Conservation (phyloP, 805 yeast genomes). For the Yamadazyma kitorensis region DNA sequence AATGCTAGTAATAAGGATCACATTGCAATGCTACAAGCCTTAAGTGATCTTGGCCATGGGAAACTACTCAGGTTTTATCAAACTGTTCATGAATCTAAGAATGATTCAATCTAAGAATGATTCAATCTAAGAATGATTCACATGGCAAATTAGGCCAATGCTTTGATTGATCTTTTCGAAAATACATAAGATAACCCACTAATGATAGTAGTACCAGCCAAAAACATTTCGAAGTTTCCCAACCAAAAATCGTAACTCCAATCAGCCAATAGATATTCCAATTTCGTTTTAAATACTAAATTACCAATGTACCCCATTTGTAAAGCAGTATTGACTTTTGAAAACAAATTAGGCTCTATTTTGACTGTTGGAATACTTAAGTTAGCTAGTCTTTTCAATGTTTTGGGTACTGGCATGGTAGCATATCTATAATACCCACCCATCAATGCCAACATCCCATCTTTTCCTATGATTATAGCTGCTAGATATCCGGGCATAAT, state of each 20-base stretch:
- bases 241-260: constrained; percentile 17
- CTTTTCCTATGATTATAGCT: constrained; percentile 76
- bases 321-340: constrained; percentile 85
- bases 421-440: constrained; percentile 71
- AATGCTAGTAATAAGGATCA: background rate
- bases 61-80: constrained; percentile 4
- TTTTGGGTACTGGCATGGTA: constrained; percentile 73
- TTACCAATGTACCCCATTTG: constrained; percentile 86
- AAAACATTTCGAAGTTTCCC: constrained; percentile 18
- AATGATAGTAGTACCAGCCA: constrained; percentile 59
- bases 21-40: constrained; percentile 1
- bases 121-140: too few relatives aligned
- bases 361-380: constrained; percentile 77
- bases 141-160: too few relatives aligned
- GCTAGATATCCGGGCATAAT: constrained; percentile 69
- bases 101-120: too few relatives aligned
- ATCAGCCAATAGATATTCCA: constrained; percentile 17
- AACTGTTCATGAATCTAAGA: too few relatives aligned
- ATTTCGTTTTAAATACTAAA: constrained; percentile 29
- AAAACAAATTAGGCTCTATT: constrained; percentile 81
- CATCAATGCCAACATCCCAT: constrained; percentile 64
- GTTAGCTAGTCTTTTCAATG: constrained; percentile 72
- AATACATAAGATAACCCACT: constrained; percentile 80
- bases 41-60: constrained; percentile 1
- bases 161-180: constrained; percentile 65